Percentiles rank a stretch among this genome's conserved stretches.
phyloP scores from a whole-genome alignment of 2,329 filamentous ascomycete genomes.

The Aureobasidium sp. region DNA sequence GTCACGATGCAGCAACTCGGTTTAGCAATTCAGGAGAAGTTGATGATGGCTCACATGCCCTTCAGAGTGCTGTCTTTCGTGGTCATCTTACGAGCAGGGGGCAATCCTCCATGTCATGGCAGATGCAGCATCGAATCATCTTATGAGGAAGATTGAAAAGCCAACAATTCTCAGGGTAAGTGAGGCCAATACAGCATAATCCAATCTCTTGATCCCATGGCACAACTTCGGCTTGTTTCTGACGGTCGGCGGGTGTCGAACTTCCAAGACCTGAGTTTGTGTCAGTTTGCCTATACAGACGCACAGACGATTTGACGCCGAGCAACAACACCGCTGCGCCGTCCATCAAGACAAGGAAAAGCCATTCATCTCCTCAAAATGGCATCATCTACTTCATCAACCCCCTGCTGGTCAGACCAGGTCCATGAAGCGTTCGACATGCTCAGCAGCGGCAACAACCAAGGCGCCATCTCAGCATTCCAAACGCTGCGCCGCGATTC shows the following conservation, averaged over 20 bases:
- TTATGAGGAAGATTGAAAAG: neutral
- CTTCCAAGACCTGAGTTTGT: neutral
- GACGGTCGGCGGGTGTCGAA: too few species aligned
- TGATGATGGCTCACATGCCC: neutral
- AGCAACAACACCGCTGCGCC: neutral
- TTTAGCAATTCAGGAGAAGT: neutral
- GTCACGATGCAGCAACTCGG: neutral
- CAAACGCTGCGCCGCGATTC: neutral
- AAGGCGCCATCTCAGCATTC: neutral
- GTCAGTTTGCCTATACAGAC: neutral
- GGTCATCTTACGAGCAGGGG: neutral
- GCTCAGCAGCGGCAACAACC: neutral
- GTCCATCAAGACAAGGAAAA: too few species aligned
- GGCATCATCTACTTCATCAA: neutral
- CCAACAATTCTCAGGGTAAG: neutral
- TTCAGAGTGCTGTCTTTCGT: neutral
- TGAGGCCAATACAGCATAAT: too few species aligned
- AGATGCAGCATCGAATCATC: neutral
- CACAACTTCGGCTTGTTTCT: neutral
- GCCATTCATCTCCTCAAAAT: neutral
- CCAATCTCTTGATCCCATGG: neutral
- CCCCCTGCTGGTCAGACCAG: neutral
- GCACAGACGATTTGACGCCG: neutral
- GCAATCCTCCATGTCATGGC: neutral
- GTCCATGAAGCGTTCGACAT: neutral